These are phyloP conservation scores for Pestalotiopsis fici DNA, from an alignment of 2,329 filamentous ascomycete genomes.

Conservation along the genomic window DNA sequence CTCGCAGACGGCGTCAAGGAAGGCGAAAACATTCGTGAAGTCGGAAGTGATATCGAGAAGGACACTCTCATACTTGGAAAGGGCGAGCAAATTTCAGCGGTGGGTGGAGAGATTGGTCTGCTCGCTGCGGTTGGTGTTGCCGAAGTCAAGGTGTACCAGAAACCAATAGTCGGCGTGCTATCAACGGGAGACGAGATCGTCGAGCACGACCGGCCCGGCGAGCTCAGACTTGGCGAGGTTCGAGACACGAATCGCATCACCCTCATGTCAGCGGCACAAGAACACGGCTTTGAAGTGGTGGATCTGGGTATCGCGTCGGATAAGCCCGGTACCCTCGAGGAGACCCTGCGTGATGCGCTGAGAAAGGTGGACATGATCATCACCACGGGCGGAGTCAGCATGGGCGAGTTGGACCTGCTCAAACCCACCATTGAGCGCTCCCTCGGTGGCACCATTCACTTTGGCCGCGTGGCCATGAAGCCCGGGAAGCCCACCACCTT, in stretches of 20 bases:
- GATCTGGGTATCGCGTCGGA: constrained; percentile 87
- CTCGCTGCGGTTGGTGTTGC: constrained; percentile 80
- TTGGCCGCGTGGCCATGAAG: constrained; percentile 96
- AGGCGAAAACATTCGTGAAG: constrained; percentile 87
- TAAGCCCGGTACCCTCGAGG: constrained; percentile 72
- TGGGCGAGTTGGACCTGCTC: constrained; percentile 95
- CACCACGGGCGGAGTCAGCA: constrained; percentile 92
- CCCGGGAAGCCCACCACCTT: constrained; percentile 98
- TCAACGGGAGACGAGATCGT: constrained; percentile 97
- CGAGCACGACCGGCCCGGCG: constrained; percentile 63
- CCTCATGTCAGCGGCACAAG: constrained; percentile 73
- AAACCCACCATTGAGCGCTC: constrained; percentile 93
- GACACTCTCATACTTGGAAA: constrained; percentile 71
- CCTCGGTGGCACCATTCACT: constrained; percentile 91
- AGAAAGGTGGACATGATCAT: constrained; percentile 79
- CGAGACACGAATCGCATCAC: constrained; percentile 92
- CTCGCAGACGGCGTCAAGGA: constrained; percentile 72
- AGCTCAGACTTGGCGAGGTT: constrained; percentile 78
- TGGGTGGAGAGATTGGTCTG: constrained; percentile 89
- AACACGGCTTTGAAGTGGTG: constrained; percentile 75
- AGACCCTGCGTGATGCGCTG: constrained; percentile 73
- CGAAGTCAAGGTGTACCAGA: constrained; percentile 71
- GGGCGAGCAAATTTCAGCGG: constrained; percentile 80
- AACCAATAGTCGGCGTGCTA: constrained; percentile 80
- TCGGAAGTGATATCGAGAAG: constrained; percentile 81